Conservation (phyloP, 352 stramenopile species). For the Phytophthora ohioensis region DNA sequence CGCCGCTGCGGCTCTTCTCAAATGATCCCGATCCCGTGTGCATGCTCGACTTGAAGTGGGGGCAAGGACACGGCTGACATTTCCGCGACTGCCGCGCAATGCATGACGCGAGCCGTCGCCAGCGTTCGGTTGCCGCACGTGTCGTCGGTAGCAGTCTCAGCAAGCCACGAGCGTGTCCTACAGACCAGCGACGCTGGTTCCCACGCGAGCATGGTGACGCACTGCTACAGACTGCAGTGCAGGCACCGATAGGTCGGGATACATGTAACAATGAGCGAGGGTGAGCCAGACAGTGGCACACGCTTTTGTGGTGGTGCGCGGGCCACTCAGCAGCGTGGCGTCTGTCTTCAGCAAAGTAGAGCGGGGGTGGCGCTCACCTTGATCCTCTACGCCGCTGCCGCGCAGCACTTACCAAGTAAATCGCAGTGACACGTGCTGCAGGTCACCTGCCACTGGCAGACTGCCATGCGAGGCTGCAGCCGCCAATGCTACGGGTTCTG, state of each 20-base stretch:
- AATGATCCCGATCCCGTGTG: constrained; percentile 3
- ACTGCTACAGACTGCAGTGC: background rate
- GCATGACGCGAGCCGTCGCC: background rate
- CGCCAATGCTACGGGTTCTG: constrained; percentile 10
- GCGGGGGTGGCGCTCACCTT: background rate
- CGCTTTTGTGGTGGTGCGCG: too few relatives aligned
- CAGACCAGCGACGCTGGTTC: too few relatives aligned
- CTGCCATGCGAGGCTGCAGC: background rate
- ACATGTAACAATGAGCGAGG: background rate
- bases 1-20: background rate
- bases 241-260: constrained; percentile 2
- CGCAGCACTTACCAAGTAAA: too few relatives aligned
- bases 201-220: too few relatives aligned
- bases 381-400: background rate
- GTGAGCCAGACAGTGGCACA: too few relatives aligned
- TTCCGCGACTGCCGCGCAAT: too few relatives aligned
- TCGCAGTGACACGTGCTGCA: background rate
- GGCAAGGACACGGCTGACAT: too few relatives aligned
- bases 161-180: too few relatives aligned
- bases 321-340: too few relatives aligned
- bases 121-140: background rate
- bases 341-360: too few relatives aligned
- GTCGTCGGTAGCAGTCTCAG: too few relatives aligned
- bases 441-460: background rate
- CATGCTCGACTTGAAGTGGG: constrained; percentile 7